Conservation (phyloP, 768 basidiomycete species). For the Macrolepiota dolichaula region DNA sequence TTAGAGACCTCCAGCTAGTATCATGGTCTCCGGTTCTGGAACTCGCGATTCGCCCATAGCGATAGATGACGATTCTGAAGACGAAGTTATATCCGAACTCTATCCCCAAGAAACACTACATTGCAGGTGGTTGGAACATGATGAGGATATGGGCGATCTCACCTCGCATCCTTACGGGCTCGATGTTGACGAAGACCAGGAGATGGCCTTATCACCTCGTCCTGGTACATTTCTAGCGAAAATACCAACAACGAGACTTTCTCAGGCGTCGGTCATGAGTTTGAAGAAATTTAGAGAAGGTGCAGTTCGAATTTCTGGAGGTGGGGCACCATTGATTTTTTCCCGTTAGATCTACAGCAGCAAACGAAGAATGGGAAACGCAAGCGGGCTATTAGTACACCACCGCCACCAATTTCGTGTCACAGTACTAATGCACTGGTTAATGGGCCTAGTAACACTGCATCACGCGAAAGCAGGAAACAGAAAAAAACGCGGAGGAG, state of each 20-base stretch:
- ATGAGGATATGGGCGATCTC: too few relatives aligned
- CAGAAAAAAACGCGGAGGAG: neutral
- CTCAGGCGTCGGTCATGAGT: neutral
- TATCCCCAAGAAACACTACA: too few relatives aligned
- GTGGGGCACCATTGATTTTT: neutral
- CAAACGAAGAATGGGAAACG: conserved; percentile 19
- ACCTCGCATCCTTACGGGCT: too few relatives aligned
- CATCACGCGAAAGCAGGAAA: neutral
- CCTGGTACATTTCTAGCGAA: conserved; percentile 6
- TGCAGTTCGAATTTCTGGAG: neutral
- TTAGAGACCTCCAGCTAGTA: conserved; percentile 7
- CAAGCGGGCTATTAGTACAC: conserved; percentile 17
- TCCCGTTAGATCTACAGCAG: neutral
- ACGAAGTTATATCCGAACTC: conserved; percentile 32
- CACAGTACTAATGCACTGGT: neutral
- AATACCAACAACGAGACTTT: neutral
- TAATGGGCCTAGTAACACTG: neutral
- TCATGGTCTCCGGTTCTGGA: conserved; percentile 25
- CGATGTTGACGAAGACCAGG: too few relatives aligned
- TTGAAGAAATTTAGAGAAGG: conserved; percentile 8
- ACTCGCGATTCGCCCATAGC: conserved; percentile 33
- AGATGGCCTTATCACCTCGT: neutral
- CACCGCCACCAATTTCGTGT: conserved; percentile 14
- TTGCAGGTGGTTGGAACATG: too few relatives aligned
- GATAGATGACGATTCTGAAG: conserved; percentile 40